Evolutionary conservation across 139 green algal species (phyloP).

Genomic region (Coelastrella sp.): DNA sequence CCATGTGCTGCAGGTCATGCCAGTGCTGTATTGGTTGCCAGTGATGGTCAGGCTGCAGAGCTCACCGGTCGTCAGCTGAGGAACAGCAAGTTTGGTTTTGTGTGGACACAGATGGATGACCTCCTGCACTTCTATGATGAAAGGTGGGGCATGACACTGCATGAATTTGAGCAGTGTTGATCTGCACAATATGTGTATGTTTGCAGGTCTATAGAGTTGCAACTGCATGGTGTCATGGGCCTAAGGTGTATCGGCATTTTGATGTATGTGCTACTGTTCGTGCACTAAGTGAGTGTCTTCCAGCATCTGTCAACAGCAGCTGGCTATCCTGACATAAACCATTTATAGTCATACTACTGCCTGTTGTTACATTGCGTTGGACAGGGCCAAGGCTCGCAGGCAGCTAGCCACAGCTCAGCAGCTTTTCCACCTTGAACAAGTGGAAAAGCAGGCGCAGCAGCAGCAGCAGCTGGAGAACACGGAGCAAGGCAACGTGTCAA

Average conservation of each 20-base stretch:
- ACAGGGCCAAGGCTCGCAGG: background rate
- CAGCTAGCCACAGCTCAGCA: constrained; percentile 13
- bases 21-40: constrained; percentile 56
- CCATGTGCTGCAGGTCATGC: constrained; percentile 33
- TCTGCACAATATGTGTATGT: background rate
- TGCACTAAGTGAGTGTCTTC: background rate
- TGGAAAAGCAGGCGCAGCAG: constrained; percentile 29
- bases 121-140: constrained; percentile 50
- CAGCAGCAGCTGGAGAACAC: background rate
- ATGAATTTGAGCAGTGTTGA: background rate
- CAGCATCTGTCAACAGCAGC: background rate
- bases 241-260: background rate
- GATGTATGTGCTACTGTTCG: background rate
- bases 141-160: constrained; percentile 29
- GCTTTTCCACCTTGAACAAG: background rate
- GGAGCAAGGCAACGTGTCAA: background rate
- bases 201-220: background rate
- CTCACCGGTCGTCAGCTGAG: constrained; percentile 24
- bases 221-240: background rate
- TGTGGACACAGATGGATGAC: constrained; percentile 72
- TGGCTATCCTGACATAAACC: too few relatives aligned
- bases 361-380: background rate
- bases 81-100: constrained; percentile 53
- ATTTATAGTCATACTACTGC: too few relatives aligned
- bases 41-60: constrained; percentile 62